A percentile compares a stretch with the other conserved stretches of the same genome.
phyloP scores from a whole-genome alignment of 2,329 filamentous ascomycete species.

The Paraphaeosphaeria minitans region DNA sequence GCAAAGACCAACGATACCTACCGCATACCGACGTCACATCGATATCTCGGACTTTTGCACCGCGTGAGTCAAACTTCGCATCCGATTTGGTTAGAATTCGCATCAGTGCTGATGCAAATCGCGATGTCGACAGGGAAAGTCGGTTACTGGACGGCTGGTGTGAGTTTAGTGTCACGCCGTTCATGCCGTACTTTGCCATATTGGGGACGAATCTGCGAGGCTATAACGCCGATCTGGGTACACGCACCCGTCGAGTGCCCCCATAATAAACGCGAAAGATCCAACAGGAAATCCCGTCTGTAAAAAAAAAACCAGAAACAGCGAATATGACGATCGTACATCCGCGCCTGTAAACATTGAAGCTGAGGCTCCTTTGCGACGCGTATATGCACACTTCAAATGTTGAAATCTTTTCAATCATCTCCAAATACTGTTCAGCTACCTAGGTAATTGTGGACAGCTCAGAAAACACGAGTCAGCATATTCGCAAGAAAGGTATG shows the following conservation, averaged over 20 bases:
- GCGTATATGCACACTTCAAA: too few species aligned
- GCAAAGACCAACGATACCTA: constrained; percentile 2
- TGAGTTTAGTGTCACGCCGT: neutral
- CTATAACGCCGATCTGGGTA: neutral
- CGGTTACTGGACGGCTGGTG: neutral
- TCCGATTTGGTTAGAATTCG: neutral
- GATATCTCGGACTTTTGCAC: neutral
- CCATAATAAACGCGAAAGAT: neutral
- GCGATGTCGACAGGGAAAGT: neutral
- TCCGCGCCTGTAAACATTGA: too few species aligned
- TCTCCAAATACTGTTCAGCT: too few species aligned
- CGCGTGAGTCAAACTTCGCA: constrained; percentile 9
- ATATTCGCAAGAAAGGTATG: too few species aligned
- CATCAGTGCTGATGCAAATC: neutral
- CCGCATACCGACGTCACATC: constrained; percentile 6
- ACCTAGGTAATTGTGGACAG: too few species aligned
- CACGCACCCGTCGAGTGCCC: neutral
- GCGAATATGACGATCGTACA: too few species aligned
- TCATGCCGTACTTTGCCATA: neutral
- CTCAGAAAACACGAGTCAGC: too few species aligned
- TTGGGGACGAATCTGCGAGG: neutral
- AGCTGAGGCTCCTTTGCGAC: too few species aligned
- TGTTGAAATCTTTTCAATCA: too few species aligned
- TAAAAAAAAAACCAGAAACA: too few species aligned
- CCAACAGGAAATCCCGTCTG: too few species aligned